Evolutionary conservation across 1,139 yeast species (phyloP), one percentile per base, ranked within the genome.

Genomic region (Yamadazyma blattariae): DNA sequence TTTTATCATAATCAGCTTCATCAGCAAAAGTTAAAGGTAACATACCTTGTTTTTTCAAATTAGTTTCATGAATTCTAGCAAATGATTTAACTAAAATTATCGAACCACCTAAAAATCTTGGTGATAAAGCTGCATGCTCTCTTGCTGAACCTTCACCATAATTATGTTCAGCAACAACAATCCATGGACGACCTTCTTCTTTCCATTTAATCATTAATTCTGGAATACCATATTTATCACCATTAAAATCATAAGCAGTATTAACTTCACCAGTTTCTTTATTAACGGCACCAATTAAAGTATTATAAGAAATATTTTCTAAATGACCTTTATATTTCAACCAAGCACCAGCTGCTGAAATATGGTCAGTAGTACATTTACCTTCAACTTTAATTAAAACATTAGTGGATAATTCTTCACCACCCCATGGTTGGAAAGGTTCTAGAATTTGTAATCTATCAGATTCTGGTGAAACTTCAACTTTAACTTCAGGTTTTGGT

Each of bases 101-200:
- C 62, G 84, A 87, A 61, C 95, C 98, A 75, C 98, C 98, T 62
- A 92, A 80, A 92, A 73, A 92, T 79, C 98, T 86, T 74, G 98
- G 98, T 78, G 90, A 96, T 64, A 92, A 82, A 55, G 98, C 98
- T 62, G 98, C 98, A 68, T 92, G 98, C 75, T 92, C 98, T 82
- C 98, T 89, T 56, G 97, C 90, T 44, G 98, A 92, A 75, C 98
- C 98, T 77, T 92, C 98, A 63, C 98, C 98, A 54, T 90, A 92
- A 67, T 92, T 92, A 59, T 92, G 96, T 58, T 90, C 98, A 34
- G 97, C 98, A 45, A 92, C 84, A 32, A 92, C 97, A 46, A 80
- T 75, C 98, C 98, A 92, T 13, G 95, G 94, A 50, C 87, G 77
- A 7, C 64, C 51, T 45, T 87, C 94, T 30, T 77, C 69, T 63